Evolutionary conservation across 306 rosid species (phyloP).

Genomic region (Dalbergia cochinchinensis): DNA sequence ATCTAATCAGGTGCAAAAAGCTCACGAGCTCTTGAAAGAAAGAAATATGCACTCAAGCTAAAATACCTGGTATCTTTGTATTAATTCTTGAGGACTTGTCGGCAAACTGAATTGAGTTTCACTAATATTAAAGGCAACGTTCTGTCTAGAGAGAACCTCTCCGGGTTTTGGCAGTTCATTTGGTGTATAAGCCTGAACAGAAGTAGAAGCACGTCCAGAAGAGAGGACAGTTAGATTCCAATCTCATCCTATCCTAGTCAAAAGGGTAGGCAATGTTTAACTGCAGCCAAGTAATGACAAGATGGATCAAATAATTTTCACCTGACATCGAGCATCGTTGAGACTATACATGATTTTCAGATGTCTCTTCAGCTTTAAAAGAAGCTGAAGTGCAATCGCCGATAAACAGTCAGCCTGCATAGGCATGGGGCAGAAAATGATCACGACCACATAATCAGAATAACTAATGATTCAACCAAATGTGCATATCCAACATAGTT

Average conservation of each 20-base stretch:
- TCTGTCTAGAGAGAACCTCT: conserved; percentile 84
- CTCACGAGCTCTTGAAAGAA: neutral
- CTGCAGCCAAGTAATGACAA: conserved; percentile 9
- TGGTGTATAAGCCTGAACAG: conserved; percentile 83
- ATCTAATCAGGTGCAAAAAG: conserved; percentile 18
- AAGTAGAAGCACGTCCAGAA: conserved; percentile 25
- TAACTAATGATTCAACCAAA: conserved; percentile 11
- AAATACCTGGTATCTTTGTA: conserved; percentile 84
- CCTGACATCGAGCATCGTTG: conserved; percentile 94
- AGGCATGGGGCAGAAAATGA: conserved; percentile 36
- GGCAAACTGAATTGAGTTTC: conserved; percentile 79
- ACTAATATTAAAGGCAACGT: conserved; percentile 63
- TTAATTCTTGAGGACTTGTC: conserved; percentile 73
- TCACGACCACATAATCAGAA: neutral
- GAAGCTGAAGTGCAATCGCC: conserved; percentile 90
- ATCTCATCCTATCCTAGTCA: conserved; percentile 20
- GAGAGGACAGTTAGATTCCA: conserved; percentile 26
- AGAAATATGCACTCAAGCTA: conserved; percentile 1
- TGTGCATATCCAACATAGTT: conserved; percentile 16
- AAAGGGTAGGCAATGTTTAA: conserved; percentile 7
- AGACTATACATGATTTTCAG: conserved; percentile 85
- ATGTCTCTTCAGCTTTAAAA: conserved; percentile 93
- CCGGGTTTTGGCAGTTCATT: conserved; percentile 86
- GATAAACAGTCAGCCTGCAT: conserved; percentile 81
- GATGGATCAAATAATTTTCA: conserved; percentile 35